These are phyloP conservation scores for Choricystis sp. DNA, from an alignment of 139 green algal genomes.

Conservation along the genomic window DNA sequence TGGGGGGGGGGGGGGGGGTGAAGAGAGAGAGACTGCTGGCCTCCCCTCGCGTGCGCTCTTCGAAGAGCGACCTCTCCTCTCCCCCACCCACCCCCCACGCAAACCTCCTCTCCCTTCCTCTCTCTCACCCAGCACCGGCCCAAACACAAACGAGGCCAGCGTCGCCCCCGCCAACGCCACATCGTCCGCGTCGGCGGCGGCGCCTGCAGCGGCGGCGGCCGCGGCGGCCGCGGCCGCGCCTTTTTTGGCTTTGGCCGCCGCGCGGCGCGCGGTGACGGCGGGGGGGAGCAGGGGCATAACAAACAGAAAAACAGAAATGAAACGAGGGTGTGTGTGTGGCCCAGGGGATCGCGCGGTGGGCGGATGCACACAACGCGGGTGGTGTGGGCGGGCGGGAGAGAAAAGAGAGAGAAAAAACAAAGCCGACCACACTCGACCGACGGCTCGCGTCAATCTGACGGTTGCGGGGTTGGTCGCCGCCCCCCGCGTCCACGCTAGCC, in stretches of 20 bases:
- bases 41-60: too few relatives aligned
- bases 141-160: too few relatives aligned
- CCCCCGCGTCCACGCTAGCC: neutral
- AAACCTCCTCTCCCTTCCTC: neutral
- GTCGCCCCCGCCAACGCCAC: too few relatives aligned
- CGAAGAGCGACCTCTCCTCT: too few relatives aligned
- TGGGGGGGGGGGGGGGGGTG: too few relatives aligned
- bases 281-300: neutral
- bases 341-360: too few relatives aligned
- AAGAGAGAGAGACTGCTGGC: neutral
- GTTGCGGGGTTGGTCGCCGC: too few relatives aligned
- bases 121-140: neutral
- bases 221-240: too few relatives aligned
- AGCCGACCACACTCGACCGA: too few relatives aligned
- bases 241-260: neutral
- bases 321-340: neutral
- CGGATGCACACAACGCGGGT: neutral
- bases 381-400: neutral
- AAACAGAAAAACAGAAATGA: constrained; percentile 1
- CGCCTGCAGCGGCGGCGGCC: neutral
- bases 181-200: neutral
- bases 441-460: too few relatives aligned
- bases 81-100: too few relatives aligned
- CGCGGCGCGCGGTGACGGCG: neutral
- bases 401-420: constrained; percentile 2